Percentiles rank a stretch among this genome's conserved stretches.
phyloP scores from a whole-genome alignment of 2,329 filamentous ascomycete genomes.

The Sclerotinia borealis region DNA sequence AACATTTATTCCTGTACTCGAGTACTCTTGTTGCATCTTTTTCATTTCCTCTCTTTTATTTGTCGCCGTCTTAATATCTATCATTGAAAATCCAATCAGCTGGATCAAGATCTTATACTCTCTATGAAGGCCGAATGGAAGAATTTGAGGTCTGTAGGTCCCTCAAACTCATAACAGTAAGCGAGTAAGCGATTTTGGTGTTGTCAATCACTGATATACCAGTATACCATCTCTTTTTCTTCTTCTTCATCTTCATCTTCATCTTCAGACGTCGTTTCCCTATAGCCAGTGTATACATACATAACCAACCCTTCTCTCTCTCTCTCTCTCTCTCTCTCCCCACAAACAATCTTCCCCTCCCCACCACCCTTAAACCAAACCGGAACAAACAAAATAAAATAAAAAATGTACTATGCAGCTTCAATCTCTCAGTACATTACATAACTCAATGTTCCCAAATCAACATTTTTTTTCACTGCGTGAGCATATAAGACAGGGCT shows the following conservation, averaged over 20 bases:
- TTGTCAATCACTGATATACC: neutral
- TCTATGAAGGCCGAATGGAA: neutral
- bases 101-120: neutral
- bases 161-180: neutral
- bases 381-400: constrained; percentile 10
- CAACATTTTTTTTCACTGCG: constrained; percentile 33
- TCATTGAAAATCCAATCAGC: neutral
- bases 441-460: constrained; percentile 53
- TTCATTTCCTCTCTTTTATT: neutral
- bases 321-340: neutral
- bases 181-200: neutral
- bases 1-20: neutral
- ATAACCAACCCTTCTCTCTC: too few species aligned
- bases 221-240: neutral
- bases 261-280: too few species aligned
- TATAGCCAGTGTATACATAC: too few species aligned
- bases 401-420: constrained; percentile 40
- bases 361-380: neutral
- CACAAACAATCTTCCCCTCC: neutral
- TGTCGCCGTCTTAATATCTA: neutral
- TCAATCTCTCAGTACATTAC: constrained; percentile 41
- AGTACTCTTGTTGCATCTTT: neutral
- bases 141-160: neutral
- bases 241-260: too few species aligned
- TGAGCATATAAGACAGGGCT: constrained; percentile 38